phyloP scores from a whole-genome alignment of 1,284 basidiomycete genomes.

The Moesziomyces globuligerus region DNA sequence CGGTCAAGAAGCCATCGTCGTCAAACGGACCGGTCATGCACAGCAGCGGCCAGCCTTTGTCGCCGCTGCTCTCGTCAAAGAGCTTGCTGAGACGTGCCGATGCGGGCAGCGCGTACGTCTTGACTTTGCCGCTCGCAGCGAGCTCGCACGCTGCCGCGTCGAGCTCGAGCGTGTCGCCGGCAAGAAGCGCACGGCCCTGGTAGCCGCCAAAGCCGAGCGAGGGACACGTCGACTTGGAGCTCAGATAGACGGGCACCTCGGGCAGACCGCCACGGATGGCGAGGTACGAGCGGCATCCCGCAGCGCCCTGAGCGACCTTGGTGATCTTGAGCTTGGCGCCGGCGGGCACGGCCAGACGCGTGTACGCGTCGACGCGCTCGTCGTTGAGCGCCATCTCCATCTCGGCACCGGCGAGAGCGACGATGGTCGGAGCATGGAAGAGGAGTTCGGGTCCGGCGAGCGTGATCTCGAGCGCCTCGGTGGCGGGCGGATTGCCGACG shows the following conservation, averaged over 20 bases:
- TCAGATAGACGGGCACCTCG: constrained; percentile 72
- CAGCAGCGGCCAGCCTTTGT: constrained; percentile 71
- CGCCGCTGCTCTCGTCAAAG: constrained; percentile 13
- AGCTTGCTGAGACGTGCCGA: constrained; percentile 4
- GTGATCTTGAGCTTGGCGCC: constrained; percentile 71
- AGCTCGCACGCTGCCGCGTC: constrained; percentile 6
- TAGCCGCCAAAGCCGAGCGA: constrained; percentile 64
- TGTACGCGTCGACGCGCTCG: constrained; percentile 71
- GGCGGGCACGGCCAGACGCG: constrained; percentile 70
- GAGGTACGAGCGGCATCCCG: constrained; percentile 74
- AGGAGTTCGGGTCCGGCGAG: constrained; percentile 20
- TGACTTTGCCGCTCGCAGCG: constrained; percentile 9
- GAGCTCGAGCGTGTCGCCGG: constrained; percentile 57
- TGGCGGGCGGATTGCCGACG: constrained; percentile 72
- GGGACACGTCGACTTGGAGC: constrained; percentile 69
- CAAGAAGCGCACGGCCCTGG: constrained; percentile 71
- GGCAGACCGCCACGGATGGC: constrained; percentile 75
- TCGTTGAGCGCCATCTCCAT: constrained; percentile 71
- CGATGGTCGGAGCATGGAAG: constrained; percentile 68
- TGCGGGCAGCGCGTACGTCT: constrained; percentile 2
- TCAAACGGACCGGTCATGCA: constrained; percentile 76
- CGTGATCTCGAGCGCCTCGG: constrained; percentile 74
- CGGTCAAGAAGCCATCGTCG: constrained; percentile 73
- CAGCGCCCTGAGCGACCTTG: constrained; percentile 26
- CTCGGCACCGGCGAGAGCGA: constrained; percentile 74